phyloP scores from a whole-genome alignment of 805 yeast species.

The Torulaspora gathmanii region DNA sequence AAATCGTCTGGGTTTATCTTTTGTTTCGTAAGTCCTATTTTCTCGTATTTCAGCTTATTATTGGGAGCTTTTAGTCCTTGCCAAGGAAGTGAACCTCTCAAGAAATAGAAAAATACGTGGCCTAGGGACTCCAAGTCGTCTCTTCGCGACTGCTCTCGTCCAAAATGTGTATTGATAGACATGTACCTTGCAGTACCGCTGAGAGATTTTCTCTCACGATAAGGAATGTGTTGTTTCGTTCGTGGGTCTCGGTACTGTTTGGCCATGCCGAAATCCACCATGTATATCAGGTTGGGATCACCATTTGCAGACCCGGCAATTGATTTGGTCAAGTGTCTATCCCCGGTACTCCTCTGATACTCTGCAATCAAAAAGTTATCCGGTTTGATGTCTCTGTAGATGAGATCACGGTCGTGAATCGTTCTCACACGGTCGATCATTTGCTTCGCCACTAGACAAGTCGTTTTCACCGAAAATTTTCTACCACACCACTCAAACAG shows the following conservation, averaged over 20 bases:
- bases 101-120: slow-evolving; percentile 74
- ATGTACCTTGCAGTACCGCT: slow-evolving; percentile 84
- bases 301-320: slow-evolving; percentile 52
- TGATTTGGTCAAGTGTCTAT: slow-evolving; percentile 18
- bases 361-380: slow-evolving; percentile 64
- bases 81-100: slow-evolving; percentile 81
- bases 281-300: slow-evolving; percentile 62
- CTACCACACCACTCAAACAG: slow-evolving; percentile 86
- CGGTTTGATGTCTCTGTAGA: slow-evolving; percentile 78
- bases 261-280: slow-evolving; percentile 86
- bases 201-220: slow-evolving; percentile 71
- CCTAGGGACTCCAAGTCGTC: slow-evolving; percentile 80
- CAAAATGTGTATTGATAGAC: slow-evolving; percentile 85
- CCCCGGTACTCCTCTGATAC: slow-evolving; percentile 25
- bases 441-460: slow-evolving; percentile 69
- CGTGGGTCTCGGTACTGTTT: slow-evolving; percentile 78
- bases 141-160: slow-evolving; percentile 77
- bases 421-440: slow-evolving; percentile 70
- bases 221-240: slow-evolving; percentile 76
- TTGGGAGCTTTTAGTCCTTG: slow-evolving; percentile 86
- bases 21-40: slow-evolving; percentile 76
- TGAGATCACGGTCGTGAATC: slow-evolving; percentile 71
- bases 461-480: slow-evolving; percentile 64
- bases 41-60: slow-evolving; percentile 77
- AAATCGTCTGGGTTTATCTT: slow-evolving; percentile 59